Conservation (phyloP, 805 yeast genomes). For the Hagleromyces aurorensis region DNA sequence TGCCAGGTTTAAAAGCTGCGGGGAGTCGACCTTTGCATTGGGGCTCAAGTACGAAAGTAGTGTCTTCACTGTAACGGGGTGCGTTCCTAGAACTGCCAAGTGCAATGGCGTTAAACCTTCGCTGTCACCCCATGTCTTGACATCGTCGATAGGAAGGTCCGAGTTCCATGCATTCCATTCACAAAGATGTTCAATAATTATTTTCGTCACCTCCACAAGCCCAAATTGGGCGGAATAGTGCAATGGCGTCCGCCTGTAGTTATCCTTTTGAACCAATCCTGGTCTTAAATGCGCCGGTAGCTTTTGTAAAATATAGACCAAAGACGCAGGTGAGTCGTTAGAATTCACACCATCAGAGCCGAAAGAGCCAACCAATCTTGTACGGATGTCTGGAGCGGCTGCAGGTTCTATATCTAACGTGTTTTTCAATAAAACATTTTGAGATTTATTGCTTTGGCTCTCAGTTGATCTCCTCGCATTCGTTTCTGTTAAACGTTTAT, state of each 20-base stretch:
- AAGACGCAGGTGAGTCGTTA: constrained; percentile 49
- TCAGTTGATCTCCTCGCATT: not conserved
- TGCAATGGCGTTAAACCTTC: constrained; percentile 79
- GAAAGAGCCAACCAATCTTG: constrained; percentile 43
- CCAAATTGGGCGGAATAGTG: constrained; percentile 91
- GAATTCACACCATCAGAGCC: constrained; percentile 60
- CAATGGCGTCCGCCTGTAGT: constrained; percentile 72
- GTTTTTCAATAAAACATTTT: constrained; percentile 7
- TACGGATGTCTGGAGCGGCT: constrained; percentile 44
- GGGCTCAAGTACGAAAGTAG: constrained; percentile 41
- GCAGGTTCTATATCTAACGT: constrained; percentile 33
- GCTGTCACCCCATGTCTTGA: constrained; percentile 54
- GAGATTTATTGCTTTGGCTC: not conserved
- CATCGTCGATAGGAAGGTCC: constrained; percentile 46
- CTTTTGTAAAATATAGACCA: constrained; percentile 49
- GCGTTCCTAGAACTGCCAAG: constrained; percentile 72
- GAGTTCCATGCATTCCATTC: constrained; percentile 54
- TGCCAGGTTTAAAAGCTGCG: constrained; percentile 53
- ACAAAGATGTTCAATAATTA: constrained; percentile 47
- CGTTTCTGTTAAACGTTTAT: constrained; percentile 22
- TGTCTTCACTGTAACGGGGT: constrained; percentile 63
- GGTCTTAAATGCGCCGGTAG: constrained; percentile 47
- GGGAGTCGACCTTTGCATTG: constrained; percentile 37
- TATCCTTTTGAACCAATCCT: constrained; percentile 59
- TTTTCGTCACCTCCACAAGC: constrained; percentile 49